Conservation (phyloP, 805 yeast genomes). For the Priceomyces melissophilus region DNA sequence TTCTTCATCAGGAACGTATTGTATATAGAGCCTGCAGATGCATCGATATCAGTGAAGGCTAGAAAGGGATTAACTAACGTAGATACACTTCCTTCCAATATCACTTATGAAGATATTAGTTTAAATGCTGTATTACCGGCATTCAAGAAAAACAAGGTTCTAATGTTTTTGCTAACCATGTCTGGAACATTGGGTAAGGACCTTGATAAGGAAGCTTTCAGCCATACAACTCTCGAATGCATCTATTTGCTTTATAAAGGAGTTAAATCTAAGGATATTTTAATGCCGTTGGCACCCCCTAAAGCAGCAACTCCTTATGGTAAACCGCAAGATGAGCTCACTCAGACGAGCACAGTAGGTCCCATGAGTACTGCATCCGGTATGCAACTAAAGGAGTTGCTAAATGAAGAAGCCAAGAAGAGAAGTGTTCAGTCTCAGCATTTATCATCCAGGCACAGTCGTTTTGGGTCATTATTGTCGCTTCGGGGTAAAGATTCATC, state of each 20-base stretch:
- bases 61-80: slow-evolving; percentile 26
- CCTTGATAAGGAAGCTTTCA: slow-evolving; percentile 59
- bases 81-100: slow-evolving; percentile 53
- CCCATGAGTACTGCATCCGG: slow-evolving; percentile 28
- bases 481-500: slow-evolving; percentile 61
- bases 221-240: slow-evolving; percentile 64
- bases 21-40: slow-evolving; percentile 67
- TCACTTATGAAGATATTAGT: slow-evolving; percentile 65
- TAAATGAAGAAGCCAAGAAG: slow-evolving; percentile 59
- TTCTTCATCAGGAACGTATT: slow-evolving; percentile 76
- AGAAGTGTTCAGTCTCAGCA: slow-evolving; percentile 46
- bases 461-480: slow-evolving; percentile 85
- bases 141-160: slow-evolving; percentile 68
- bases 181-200: slow-evolving; percentile 62
- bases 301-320: slow-evolving; percentile 4
- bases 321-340: slow-evolving; percentile 13
- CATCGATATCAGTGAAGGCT: slow-evolving; percentile 45
- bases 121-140: slow-evolving; percentile 53
- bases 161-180: slow-evolving; percentile 69
- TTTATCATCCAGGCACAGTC: slow-evolving; percentile 74
- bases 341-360: neutral
- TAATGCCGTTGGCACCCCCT: slow-evolving; percentile 3
- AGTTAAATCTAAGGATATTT: slow-evolving; percentile 38
- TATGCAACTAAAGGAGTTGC: slow-evolving; percentile 44
- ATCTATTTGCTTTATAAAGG: slow-evolving; percentile 62